A percentile compares a stretch with the other conserved stretches of the same genome.
These are phyloP conservation scores for Globisporangium heterothallicum DNA, from an alignment of 352 stramenopile genomes.

Conservation along the genomic window DNA sequence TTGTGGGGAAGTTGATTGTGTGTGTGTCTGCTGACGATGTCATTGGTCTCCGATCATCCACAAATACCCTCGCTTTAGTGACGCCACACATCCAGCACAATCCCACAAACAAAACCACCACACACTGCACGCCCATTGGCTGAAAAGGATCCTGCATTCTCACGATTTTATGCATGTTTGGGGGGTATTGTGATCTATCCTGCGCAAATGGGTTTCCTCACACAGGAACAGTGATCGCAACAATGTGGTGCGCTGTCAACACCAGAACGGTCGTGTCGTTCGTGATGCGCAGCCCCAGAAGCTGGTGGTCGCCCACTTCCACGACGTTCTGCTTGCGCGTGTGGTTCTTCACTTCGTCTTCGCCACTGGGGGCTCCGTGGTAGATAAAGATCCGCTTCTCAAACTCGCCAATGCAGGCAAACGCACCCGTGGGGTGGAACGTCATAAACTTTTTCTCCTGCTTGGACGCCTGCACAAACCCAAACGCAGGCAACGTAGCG, in stretches of 20 bases:
- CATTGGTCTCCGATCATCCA: constrained; percentile 18
- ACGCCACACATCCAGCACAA: constrained; percentile 5
- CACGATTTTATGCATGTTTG: not conserved
- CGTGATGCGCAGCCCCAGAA: constrained; percentile 55
- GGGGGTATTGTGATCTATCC: no score
- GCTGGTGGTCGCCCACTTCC: constrained; percentile 57
- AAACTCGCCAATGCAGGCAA: constrained; percentile 78
- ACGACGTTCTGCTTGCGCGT: constrained; percentile 63
- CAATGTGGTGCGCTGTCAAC: constrained; percentile 42
- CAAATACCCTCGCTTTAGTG: constrained; percentile 17
- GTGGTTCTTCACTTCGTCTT: constrained; percentile 28
- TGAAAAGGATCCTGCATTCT: not conserved
- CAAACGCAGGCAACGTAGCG: constrained; percentile 67
- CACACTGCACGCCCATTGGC: no score
- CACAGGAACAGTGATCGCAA: constrained; percentile 22
- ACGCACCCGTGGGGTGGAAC: constrained; percentile 36
- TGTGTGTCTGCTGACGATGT: constrained; percentile 5
- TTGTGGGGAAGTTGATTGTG: constrained; percentile 20
- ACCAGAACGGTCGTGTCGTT: constrained; percentile 40
- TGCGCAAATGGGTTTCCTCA: not conserved
- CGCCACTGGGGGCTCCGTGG: constrained; percentile 25
- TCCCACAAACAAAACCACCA: no score
- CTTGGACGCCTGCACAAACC: constrained; percentile 84
- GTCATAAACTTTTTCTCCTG: constrained; percentile 84
- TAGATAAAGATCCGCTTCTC: constrained; percentile 77